These are phyloP conservation scores for Ustulina deusta DNA, from an alignment of 2,329 filamentous ascomycete species.

Conservation along the genomic window DNA sequence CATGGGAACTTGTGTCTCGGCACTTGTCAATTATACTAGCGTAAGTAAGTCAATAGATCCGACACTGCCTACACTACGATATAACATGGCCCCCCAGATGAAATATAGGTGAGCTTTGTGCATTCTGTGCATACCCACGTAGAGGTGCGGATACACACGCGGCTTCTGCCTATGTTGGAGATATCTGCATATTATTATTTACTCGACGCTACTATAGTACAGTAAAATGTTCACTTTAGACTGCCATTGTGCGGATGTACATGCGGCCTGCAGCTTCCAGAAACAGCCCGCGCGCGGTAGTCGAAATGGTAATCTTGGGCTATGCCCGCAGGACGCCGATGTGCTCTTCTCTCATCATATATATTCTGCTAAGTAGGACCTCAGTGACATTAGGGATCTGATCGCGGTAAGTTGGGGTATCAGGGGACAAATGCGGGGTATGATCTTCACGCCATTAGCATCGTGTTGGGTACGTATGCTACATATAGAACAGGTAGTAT, in stretches of 20 bases:
- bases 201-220: neutral
- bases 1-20: neutral
- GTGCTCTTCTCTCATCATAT: too few relatives aligned
- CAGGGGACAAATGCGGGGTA: neutral
- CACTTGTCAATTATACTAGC: neutral
- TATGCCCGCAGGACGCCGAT: neutral
- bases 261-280: neutral
- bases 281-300: neutral
- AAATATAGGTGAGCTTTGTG: neutral
- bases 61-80: neutral
- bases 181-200: neutral
- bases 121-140: neutral
- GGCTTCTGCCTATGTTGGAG: neutral
- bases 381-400: neutral
- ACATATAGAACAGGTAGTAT: neutral
- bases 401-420: conserved; percentile 13
- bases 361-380: conserved; percentile 1
- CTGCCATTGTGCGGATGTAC: neutral
- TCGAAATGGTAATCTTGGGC: neutral
- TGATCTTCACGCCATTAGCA: too few relatives aligned
- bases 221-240: neutral
- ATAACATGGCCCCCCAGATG: too few relatives aligned
- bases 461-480: too few relatives aligned
- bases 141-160: neutral
- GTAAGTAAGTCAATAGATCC: too few relatives aligned